A percentile compares a stretch with the other conserved stretches of the same genome.
Conservation (phyloP, 208 protist species). For the Acanthamoeba culbertsoni region DNA sequence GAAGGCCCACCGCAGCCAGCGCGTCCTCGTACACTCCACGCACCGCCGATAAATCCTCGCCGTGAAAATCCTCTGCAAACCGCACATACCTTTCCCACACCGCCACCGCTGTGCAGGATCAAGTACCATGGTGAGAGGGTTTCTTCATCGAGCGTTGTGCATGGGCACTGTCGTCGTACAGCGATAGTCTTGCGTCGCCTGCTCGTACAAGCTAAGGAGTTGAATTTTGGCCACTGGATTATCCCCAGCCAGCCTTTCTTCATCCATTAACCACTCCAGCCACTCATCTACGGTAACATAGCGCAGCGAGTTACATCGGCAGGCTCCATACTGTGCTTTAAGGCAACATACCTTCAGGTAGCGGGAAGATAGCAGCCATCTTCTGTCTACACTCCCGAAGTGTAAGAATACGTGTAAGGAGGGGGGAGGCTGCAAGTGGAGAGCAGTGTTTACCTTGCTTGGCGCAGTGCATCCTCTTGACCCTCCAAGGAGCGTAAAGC, state of each 20-base stretch:
- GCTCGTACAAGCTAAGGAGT: constrained; percentile 9
- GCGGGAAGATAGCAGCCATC: constrained; percentile 22
- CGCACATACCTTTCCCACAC: constrained; percentile 31
- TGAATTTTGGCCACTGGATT: background rate
- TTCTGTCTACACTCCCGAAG: background rate
- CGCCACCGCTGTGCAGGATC: background rate
- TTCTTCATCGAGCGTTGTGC: background rate
- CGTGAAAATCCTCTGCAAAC: background rate
- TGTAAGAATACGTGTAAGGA: background rate
- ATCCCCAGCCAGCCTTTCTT: background rate
- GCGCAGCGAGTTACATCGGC: background rate
- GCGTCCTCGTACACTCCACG: constrained; percentile 18
- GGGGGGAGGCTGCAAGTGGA: background rate
- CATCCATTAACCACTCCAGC: constrained; percentile 17
- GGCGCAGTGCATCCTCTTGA: background rate
- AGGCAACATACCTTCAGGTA: background rate
- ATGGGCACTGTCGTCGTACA: background rate
- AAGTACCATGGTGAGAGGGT: background rate
- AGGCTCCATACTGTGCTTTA: background rate
- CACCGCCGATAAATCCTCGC: background rate
- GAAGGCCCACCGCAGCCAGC: background rate
- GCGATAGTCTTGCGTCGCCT: constrained; percentile 3
- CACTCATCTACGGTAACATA: background rate
- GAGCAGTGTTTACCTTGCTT: background rate
- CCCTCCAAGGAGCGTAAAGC: background rate